Conservation (phyloP, 805 yeast species). For the Candida berthetii region DNA sequence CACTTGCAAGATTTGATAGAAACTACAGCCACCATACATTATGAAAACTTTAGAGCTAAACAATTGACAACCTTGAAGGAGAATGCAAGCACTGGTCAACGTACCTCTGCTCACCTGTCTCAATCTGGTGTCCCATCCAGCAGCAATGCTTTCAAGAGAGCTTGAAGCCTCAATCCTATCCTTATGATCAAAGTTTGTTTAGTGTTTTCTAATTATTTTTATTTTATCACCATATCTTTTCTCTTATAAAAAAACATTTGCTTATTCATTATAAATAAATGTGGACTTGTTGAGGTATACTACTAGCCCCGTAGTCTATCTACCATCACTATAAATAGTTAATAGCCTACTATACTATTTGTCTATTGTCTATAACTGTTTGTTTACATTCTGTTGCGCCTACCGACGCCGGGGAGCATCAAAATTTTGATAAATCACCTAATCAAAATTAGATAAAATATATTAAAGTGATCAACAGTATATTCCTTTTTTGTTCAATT, state of each 20-base stretch:
- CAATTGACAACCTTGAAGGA: constrained; percentile 93
- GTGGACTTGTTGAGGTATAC: too few species aligned
- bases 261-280: too few species aligned
- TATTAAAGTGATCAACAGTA: too few species aligned
- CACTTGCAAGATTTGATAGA: constrained; percentile 95
- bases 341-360: too few species aligned
- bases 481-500: too few species aligned
- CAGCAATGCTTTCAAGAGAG: constrained; percentile 5
- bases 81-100: constrained; percentile 45
- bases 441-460: too few species aligned
- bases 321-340: too few species aligned
- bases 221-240: constrained; percentile 4
- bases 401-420: neutral
- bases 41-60: constrained; percentile 89
- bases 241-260: too few species aligned
- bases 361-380: too few species aligned
- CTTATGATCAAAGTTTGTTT: neutral
- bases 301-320: too few species aligned
- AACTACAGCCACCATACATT: constrained; percentile 80
- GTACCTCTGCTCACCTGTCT: constrained; percentile 29
- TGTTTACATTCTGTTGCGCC: neutral
- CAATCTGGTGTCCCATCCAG: constrained; percentile 12
- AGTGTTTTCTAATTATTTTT: neutral
- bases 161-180: neutral
- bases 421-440: too few species aligned